A percentile compares a stretch with the other conserved stretches of the same genome.
Evolutionary conservation across 1,284 basidiomycete genomes (phyloP).

Genomic region (Gomphus bonarii): DNA sequence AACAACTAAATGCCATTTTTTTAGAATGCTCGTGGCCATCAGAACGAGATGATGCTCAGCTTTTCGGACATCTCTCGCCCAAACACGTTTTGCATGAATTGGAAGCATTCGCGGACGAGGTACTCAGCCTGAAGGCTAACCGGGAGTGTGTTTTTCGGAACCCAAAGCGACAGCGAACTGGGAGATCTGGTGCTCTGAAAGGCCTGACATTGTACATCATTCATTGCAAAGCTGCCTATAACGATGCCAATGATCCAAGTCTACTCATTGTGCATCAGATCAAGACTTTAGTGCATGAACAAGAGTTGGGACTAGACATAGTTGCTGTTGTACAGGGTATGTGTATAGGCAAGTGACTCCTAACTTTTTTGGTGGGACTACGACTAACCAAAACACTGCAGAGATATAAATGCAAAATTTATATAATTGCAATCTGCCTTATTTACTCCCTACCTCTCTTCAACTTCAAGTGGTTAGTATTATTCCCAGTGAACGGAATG

Average conservation of each 20-base stretch:
- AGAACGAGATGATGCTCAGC: conserved; percentile 43
- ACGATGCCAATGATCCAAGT: conserved; percentile 25
- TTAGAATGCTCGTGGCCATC: conserved; percentile 78
- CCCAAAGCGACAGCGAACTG: conserved; percentile 10
- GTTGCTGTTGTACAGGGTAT: conserved; percentile 61
- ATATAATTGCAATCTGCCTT: not conserved
- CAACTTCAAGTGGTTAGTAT: not conserved
- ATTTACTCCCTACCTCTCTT: not conserved
- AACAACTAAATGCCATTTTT: conserved; percentile 55
- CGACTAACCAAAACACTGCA: not conserved
- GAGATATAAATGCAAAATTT: not conserved
- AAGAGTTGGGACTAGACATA: conserved; percentile 51
- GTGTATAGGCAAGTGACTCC: conserved; percentile 46
- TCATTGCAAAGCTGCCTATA: conserved; percentile 70
- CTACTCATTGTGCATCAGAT: conserved; percentile 57
- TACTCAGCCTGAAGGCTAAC: conserved; percentile 19
- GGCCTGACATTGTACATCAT: conserved; percentile 62
- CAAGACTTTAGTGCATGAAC: conserved; percentile 39
- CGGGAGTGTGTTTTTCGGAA: not conserved
- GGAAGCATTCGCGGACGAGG: conserved; percentile 48
- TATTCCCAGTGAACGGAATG: not conserved
- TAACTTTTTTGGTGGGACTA: not conserved
- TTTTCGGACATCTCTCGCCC: conserved; percentile 74
- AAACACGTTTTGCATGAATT: conserved; percentile 64
- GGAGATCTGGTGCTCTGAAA: conserved; percentile 32